Evolutionary conservation across 257 asterid species (phyloP).

Genomic region (Jacaranda mimosifolia): DNA sequence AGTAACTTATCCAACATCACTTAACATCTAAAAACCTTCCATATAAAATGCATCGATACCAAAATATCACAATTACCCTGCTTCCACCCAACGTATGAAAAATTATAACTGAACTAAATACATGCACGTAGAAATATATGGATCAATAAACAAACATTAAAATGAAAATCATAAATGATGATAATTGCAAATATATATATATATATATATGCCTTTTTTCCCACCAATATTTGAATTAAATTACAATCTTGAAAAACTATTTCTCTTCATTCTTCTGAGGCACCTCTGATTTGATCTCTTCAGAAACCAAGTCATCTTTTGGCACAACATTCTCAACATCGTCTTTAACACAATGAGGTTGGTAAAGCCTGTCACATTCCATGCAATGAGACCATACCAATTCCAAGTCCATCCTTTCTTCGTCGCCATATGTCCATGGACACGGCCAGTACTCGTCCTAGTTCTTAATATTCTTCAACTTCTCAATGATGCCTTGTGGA

Average conservation of each 20-base stretch:
- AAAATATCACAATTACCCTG: too few species aligned
- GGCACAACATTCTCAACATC: neutral
- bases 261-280: neutral
- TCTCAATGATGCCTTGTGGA: conserved; percentile 34
- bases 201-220: neutral
- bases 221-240: neutral
- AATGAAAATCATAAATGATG: neutral
- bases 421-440: conserved; percentile 38
- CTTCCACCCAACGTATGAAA: too few species aligned
- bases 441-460: conserved; percentile 49
- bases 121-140: neutral
- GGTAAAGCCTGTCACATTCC: neutral
- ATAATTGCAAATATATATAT: neutral
- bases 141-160: neutral
- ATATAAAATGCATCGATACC: too few species aligned
- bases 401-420: conserved; percentile 36
- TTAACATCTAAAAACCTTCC: too few species aligned
- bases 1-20: too few species aligned
- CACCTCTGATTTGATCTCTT: neutral
- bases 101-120: neutral
- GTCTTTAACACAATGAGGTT: neutral
- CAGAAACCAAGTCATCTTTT: neutral
- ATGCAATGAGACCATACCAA: conserved; percentile 32
- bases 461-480: conserved; percentile 36
- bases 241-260: neutral